Conservation (phyloP, 164 flowering plant genomes). For the Sextonia rubra region DNA sequence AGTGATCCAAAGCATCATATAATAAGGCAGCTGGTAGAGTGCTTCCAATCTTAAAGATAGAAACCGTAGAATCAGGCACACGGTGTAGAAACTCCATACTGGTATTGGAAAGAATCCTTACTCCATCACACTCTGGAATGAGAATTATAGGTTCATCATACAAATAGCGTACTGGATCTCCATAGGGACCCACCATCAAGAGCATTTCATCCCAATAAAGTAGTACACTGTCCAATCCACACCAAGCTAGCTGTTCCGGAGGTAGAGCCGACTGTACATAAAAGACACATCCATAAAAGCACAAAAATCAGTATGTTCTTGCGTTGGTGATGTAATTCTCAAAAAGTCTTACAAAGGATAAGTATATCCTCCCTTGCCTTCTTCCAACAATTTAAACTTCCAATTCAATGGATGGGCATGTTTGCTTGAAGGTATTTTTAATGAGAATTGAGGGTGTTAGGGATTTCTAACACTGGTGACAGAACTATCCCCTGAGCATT, state of each 20-base stretch:
- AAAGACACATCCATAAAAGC: slow-evolving; percentile 2
- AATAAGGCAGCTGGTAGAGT: slow-evolving; percentile 85
- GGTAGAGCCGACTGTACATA: slow-evolving; percentile 77
- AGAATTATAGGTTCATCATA: slow-evolving; percentile 91
- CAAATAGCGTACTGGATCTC: slow-evolving; percentile 71
- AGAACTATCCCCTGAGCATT: no score
- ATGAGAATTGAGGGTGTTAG: no score
- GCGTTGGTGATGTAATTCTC: not conserved
- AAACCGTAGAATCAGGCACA: slow-evolving; percentile 91
- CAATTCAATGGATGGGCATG: no score
- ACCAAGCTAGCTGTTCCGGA: slow-evolving; percentile 95
- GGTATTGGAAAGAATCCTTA: slow-evolving; percentile 81
- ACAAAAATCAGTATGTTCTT: not conserved
- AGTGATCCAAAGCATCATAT: slow-evolving; percentile 96
- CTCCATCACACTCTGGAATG: slow-evolving; percentile 96
- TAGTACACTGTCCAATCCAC: slow-evolving; percentile 87
- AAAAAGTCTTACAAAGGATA: not conserved
- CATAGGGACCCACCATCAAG: slow-evolving; percentile 89
- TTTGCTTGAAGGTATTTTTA: no score
- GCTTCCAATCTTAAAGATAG: slow-evolving; percentile 94
- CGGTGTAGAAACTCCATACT: slow-evolving; percentile 89
- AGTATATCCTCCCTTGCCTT: not conserved
- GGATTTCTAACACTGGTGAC: no score
- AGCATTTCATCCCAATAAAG: slow-evolving; percentile 95
- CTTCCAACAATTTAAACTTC: not conserved